Conservation (phyloP, 805 yeast genomes). For the Clavispora santaluciae region DNA sequence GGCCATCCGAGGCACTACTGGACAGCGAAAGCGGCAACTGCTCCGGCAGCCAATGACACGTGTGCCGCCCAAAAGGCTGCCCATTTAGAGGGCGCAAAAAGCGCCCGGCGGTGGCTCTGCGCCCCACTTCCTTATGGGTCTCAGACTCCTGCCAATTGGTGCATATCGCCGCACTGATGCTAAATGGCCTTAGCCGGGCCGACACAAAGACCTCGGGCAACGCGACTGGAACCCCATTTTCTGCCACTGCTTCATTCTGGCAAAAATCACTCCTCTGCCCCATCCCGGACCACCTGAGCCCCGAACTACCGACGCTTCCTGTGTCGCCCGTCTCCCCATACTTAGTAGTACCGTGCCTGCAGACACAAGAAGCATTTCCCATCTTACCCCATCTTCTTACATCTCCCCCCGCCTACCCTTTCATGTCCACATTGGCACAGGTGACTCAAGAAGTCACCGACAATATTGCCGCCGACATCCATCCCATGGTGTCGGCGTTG, state of each 20-base stretch:
- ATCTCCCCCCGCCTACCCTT: background rate
- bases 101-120: background rate
- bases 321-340: background rate
- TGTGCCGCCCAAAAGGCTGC: no score
- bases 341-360: background rate
- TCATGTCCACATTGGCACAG: background rate
- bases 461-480: conserved; percentile 14
- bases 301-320: background rate
- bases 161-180: background rate
- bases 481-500: conserved; percentile 25
- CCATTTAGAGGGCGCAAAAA: no score
- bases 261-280: background rate
- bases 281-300: no score
- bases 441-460: conserved; percentile 17
- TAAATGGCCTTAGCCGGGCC: background rate
- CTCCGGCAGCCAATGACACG: no score
- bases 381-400: background rate
- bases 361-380: background rate
- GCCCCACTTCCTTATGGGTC: background rate
- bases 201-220: background rate
- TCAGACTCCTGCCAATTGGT: background rate
- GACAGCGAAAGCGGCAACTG: no score
- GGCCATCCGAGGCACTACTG: no score
- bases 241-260: background rate
- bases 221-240: no score